Evolutionary conservation across 2,329 filamentous ascomycete species (phyloP), one percentile per base, ranked within the genome.

Genomic region (Diplocarpon rosae): DNA sequence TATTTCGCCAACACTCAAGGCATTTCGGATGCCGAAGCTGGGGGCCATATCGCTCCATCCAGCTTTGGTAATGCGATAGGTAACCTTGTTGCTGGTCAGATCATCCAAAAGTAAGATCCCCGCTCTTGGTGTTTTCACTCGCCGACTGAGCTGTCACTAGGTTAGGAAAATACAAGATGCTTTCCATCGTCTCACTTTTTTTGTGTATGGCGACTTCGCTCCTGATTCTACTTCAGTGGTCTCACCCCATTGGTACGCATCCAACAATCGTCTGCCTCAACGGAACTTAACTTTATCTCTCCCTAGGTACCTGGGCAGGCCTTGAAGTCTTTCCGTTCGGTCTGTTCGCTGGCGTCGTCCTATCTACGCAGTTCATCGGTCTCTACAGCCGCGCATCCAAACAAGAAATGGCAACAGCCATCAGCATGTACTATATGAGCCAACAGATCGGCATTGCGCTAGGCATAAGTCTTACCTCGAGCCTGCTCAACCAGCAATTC

Each of bases 1-100:
- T 85, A 85, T 62, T 85, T 85, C 49, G 76, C 82, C 47, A 72
- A 82, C 1, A 80, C 78, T 0, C 64, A 70, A 2, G 64, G 67
- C 0, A 70, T 70, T 1, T 77, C 75, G 0, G 75, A 72, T 34
- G 75, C 78, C 0, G 62, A 67, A 1, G 77, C 79, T 0, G 71
- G 72, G 0, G 62, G 71, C 0, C 75, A 82, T 51, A 64, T 85
- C 0, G 68, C 85, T 30, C 81, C 81, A 0, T 76, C 80, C 0
- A 78, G 85, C 0, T 62, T 73, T 0, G 82, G 80, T 0, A 85
- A 85, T 52, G 74, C 79, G 0, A 49, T 77, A 1, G 80, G 79
- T 1, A 78, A 76, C 0, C 63, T 85, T 1, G 34, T 78, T 0
- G 70, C 76, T 0, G 80, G 81, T 0, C 54, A 51, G 32, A 7